Evolutionary conservation across 176 grass and related monocot species (phyloP).

Genomic region (Oryza glumipatula): DNA sequence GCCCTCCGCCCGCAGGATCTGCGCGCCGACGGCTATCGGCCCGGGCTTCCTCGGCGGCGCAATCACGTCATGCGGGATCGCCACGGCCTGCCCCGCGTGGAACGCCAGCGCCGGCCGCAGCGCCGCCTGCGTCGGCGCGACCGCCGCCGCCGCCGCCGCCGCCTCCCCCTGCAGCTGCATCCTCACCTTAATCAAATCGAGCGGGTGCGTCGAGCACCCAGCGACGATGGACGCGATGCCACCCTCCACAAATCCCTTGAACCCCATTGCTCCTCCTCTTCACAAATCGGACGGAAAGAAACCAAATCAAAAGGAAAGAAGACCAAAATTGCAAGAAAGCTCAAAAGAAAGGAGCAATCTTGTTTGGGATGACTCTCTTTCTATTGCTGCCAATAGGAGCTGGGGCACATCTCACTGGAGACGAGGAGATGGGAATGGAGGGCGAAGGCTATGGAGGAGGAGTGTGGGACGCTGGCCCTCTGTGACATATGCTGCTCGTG

Average conservation of each 20-base stretch:
- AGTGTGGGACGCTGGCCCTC: conserved; percentile 83
- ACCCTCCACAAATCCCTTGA: conserved; percentile 93
- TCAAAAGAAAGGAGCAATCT: neutral
- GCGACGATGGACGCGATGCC: conserved; percentile 91
- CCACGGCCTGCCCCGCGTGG: conserved; percentile 38
- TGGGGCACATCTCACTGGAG: conserved; percentile 93
- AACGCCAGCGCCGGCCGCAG: conserved; percentile 73
- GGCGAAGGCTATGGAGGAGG: conserved; percentile 75
- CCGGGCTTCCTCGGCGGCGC: conserved; percentile 55
- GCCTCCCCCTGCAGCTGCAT: conserved; percentile 94
- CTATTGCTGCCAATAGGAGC: conserved; percentile 62
- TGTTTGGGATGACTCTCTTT: too few relatives aligned
- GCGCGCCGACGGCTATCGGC: conserved; percentile 66
- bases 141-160: neutral
- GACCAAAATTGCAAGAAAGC: conserved; percentile 9
- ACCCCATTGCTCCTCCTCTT: conserved; percentile 38
- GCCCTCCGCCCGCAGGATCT: conserved; percentile 91
- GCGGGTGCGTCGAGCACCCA: conserved; percentile 90
- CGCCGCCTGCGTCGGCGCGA: conserved; percentile 17
- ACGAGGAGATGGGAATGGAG: conserved; percentile 94
- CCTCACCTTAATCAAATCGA: conserved; percentile 92
- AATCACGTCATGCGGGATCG: conserved; percentile 47
- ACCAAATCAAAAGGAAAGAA: neutral
- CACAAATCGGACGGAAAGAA: neutral
- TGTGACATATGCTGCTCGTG: conserved; percentile 81